Conservation (phyloP, 305 asterid genomes). For the Solanum hybrid region DNA sequence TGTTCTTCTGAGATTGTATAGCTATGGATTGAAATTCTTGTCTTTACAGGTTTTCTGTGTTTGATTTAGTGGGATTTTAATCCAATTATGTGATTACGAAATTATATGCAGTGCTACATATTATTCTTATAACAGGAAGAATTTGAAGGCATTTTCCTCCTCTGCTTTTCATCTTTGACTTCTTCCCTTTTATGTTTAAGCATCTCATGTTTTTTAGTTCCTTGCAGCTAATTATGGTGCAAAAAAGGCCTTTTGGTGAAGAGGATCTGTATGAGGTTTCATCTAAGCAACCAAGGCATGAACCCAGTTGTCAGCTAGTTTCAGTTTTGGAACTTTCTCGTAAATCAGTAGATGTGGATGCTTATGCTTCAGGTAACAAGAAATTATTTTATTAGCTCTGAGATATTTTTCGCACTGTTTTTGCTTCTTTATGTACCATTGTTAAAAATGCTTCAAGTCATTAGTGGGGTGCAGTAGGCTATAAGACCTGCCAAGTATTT, state of each 20-base stretch:
- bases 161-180: not conserved
- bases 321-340: constrained; percentile 14
- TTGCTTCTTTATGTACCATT: not conserved
- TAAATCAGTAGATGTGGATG: not conserved
- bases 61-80: not conserved
- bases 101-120: not conserved
- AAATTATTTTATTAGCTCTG: not conserved
- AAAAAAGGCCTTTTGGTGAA: constrained; percentile 17
- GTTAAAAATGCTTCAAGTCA: not conserved
- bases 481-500: not conserved
- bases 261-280: constrained; percentile 17
- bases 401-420: not conserved
- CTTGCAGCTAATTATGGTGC: constrained; percentile 24
- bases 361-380: constrained; percentile 12
- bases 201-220: not conserved
- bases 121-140: not conserved
- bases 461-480: not conserved
- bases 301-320: constrained; percentile 9
- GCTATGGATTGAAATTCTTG: not conserved
- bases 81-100: not conserved
- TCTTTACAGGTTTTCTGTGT: not conserved
- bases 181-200: not conserved
- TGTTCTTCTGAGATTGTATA: not conserved
- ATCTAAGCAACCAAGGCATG: constrained; percentile 25
- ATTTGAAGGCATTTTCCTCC: not conserved